A percentile compares a stretch with the other conserved stretches of the same genome.
Conservation (phyloP, 768 basidiomycete species). For the Macrocybe gigantea region DNA sequence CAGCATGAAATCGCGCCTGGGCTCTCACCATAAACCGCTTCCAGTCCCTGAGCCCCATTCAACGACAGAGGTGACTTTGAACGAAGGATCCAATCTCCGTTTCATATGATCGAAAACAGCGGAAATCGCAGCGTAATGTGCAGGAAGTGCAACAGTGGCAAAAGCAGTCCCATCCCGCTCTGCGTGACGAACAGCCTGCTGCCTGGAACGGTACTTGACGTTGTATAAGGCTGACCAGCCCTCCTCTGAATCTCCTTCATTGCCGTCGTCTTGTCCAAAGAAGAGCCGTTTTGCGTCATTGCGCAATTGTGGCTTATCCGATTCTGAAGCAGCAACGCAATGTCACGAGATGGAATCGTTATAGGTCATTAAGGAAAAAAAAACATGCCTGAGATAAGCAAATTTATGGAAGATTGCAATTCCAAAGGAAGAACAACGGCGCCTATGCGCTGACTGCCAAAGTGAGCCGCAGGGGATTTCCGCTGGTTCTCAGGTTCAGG, state of each 20-base stretch:
- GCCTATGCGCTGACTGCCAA: constrained; percentile 72
- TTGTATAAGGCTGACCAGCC: constrained; percentile 55
- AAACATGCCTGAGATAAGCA: constrained; percentile 58
- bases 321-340: constrained; percentile 32
- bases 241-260: constrained; percentile 18
- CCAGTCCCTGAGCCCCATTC: constrained; percentile 87
- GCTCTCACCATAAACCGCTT: constrained; percentile 71
- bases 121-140: constrained; percentile 76
- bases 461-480: constrained; percentile 78
- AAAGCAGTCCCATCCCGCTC: constrained; percentile 80
- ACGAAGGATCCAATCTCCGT: constrained; percentile 56
- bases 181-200: constrained; percentile 52
- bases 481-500: constrained; percentile 24
- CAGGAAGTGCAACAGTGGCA: constrained; percentile 78
- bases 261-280: constrained; percentile 23
- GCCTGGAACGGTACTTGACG: constrained; percentile 52
- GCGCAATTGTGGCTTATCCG: constrained; percentile 58
- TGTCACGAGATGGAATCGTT: neutral
- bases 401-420: constrained; percentile 58
- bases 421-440: constrained; percentile 68
- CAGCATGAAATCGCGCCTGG: neutral
- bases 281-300: constrained; percentile 73
- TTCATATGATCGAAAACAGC: constrained; percentile 69
- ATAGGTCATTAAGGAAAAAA: constrained; percentile 2
- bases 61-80: constrained; percentile 54